These are phyloP conservation scores for Pseudocercospora eumusae DNA, from an alignment of 2,329 filamentous ascomycete species.

Conservation along the genomic window DNA sequence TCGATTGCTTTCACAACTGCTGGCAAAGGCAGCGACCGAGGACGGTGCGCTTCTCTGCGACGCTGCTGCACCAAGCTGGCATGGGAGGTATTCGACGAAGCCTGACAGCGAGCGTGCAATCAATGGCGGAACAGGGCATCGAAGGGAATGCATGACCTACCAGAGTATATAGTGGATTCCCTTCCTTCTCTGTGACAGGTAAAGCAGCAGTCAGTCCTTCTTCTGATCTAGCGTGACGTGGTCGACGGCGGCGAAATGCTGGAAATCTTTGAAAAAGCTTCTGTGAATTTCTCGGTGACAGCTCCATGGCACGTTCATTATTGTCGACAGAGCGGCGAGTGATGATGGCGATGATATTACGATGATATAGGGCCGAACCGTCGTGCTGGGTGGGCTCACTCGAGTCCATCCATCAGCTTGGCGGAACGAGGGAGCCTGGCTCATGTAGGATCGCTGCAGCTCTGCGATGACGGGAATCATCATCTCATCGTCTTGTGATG, in stretches of 20 bases:
- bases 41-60: background rate
- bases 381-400: background rate
- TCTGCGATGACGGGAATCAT: background rate
- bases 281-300: background rate
- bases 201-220: background rate
- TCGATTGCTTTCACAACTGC: slow-evolving; percentile 1
- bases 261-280: slow-evolving; percentile 15
- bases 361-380: slow-evolving; percentile 1
- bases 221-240: slow-evolving; percentile 12
- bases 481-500: background rate
- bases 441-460: background rate
- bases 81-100: slow-evolving; percentile 4
- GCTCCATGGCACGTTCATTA: background rate
- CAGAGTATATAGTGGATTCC: background rate
- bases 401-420: background rate
- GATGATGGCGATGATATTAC: background rate
- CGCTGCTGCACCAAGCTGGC: slow-evolving; percentile 3
- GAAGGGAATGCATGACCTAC: slow-evolving; percentile 1
- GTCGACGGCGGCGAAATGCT: slow-evolving; percentile 11
- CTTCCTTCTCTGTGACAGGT: background rate
- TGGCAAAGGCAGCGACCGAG: background rate
- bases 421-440: background rate
- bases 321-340: background rate
- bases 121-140: background rate
- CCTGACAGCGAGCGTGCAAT: slow-evolving; percentile 1